Percentiles rank a stretch among this genome's conserved stretches.
These are phyloP conservation scores for Colletotrichum gloeosporioides DNA, from an alignment of 2,329 filamentous ascomycete species.

Conservation along the genomic window DNA sequence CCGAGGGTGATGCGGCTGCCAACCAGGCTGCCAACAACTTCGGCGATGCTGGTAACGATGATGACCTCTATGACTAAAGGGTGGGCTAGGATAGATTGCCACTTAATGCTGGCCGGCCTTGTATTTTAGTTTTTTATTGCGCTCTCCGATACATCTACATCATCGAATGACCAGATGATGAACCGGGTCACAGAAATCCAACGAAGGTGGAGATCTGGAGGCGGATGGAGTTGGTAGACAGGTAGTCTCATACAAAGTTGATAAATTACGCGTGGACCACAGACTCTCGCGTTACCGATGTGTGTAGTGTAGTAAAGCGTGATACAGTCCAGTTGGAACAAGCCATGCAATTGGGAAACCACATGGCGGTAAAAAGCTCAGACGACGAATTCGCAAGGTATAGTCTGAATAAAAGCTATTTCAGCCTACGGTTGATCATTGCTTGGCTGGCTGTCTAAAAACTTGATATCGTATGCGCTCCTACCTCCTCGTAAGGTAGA, in stretches of 20 bases:
- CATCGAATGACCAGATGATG: constrained; percentile 24
- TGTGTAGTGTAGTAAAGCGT: neutral
- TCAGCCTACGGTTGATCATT: neutral
- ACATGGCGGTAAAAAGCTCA: neutral
- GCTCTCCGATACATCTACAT: constrained; percentile 38
- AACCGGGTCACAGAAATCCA: constrained; percentile 2
- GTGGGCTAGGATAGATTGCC: constrained; percentile 24
- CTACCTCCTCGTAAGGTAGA: neutral
- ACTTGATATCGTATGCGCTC: neutral
- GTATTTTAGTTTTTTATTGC: constrained; percentile 56
- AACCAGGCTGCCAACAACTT: constrained; percentile 67
- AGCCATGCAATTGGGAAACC: neutral
- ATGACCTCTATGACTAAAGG: constrained; percentile 94
- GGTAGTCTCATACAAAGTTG: constrained; percentile 19
- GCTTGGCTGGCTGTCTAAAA: neutral
- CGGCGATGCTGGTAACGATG: constrained; percentile 89
- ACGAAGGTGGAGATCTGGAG: constrained; percentile 7
- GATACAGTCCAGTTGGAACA: neutral
- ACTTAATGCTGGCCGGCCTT: constrained; percentile 28
- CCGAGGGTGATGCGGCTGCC: constrained; percentile 70
- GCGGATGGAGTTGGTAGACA: constrained; percentile 25
- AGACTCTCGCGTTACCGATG: neutral
- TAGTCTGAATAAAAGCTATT: neutral
- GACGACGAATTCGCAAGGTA: neutral
- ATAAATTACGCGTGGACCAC: neutral